Base-by-base conservation (phyloP, 2,329 filamentous ascomycete genomes). In the Lasiodiplodia sp. region DNA sequence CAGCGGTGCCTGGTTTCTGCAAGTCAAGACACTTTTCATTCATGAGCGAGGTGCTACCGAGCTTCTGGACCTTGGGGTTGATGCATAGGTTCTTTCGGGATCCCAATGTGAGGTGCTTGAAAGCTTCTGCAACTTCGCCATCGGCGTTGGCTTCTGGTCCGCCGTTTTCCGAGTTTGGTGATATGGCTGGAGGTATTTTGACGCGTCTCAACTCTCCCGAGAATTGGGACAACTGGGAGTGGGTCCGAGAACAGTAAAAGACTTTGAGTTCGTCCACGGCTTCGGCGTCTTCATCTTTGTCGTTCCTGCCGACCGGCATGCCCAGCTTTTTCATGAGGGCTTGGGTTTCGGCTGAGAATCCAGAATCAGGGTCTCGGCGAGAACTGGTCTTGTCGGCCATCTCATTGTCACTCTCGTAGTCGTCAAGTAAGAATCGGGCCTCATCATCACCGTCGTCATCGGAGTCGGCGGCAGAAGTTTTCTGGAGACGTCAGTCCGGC, bases 21-120 rank as follows among this genome's bases (percentile, higher is more conserved):
- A 99, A 83, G 75, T 99, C 96, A 7, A 95, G 84, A 75, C 96
- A 99, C 14, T 91, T 87, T 77, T 99, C 96, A 75, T 98, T 99
- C 81, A 99, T 97, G 6, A 93, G 93, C 0, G 92, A 90, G 1
- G 91, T 84, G 52, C 82, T 87, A 8, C 87, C 86, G 2, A 98
- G 87, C 14, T 87, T 88, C 28, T 87, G 85, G 1, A 99, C 95
- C 37, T 90, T 87, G 0, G 91, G 87, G 73, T 99, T 97, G 80
- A 99, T 97, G 79, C 96, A 99, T 2, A 90, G 85, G 69, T 93
- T 92, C 76, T 96, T 96, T 4, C 94, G 88, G 0, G 94, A 97
- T 0, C 94, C 95, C 1, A 97, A 81, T 0, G 94, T 91, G 0
- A 97, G 78, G 71, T 97, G 90, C 74, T 96, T 97, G 55, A 97